phyloP scores from a whole-genome alignment of 2,329 filamentous ascomycete species.

The Amesomyces nigricolor region DNA sequence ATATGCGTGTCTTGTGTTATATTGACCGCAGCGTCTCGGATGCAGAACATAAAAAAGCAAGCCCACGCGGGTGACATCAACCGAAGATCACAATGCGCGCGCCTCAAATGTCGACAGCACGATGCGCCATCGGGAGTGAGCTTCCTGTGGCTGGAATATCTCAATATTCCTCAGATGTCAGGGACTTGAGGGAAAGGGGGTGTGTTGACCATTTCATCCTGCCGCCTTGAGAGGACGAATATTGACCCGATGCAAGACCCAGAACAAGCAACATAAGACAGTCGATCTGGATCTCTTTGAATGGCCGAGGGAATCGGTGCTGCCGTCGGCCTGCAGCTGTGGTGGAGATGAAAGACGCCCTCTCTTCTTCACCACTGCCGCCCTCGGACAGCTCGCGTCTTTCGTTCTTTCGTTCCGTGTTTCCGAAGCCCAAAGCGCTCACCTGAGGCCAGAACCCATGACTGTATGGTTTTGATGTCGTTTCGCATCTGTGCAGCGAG shows the following conservation, averaged over 20 bases:
- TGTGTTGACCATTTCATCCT: too few relatives aligned
- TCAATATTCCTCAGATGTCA: background rate
- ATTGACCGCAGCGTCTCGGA: constrained; percentile 5
- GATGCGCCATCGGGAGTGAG: background rate
- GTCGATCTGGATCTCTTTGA: background rate
- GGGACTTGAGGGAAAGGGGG: background rate
- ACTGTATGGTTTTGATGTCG: background rate
- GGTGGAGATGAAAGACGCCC: background rate
- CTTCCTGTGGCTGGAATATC: too few relatives aligned
- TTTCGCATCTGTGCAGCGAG: background rate
- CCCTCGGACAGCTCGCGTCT: background rate
- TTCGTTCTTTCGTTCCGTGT: background rate
- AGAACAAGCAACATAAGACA: background rate
- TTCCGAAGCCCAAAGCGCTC: background rate
- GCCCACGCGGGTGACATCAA: background rate
- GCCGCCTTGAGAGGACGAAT: background rate
- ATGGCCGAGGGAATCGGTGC: constrained; percentile 4
- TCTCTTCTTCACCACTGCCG: background rate
- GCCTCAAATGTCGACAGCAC: background rate
- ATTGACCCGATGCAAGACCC: background rate
- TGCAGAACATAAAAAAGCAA: constrained; percentile 1
- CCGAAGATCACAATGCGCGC: background rate
- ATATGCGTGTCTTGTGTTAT: background rate
- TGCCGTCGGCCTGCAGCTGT: background rate
- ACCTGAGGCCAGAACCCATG: background rate